Base-by-base conservation (phyloP, 768 basidiomycete species). In the Wakefieldia striispora region DNA sequence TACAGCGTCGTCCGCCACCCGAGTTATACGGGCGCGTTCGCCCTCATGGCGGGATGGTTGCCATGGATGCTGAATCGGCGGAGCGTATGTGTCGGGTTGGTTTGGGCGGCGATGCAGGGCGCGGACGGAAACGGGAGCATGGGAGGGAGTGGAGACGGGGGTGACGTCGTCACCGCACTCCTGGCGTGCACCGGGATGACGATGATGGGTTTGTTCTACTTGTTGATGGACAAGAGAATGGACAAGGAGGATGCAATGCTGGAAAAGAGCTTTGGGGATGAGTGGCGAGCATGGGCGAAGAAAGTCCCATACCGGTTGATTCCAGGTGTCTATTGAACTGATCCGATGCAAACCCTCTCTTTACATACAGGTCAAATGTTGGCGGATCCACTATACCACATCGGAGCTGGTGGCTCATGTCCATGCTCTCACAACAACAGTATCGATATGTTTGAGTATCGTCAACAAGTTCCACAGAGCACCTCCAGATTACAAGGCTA, bases 1-100 rank as follows among this genome's bases (percentile, higher is more conserved):
- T 69, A 70, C 50, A 8, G 52, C 10, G 12, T 61, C 44, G 62
- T 70, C 4, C 61, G 69, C 1, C 69, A 70, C 50, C 69, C 69
- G 6, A 60, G 59, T 17, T 69, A 70, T 36, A 57, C 56, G 1
- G 67, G 47, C 3, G 6, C 1, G 0, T 0, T 44, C 0, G 16
- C 3, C 7, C 16, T 53, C n/a, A 16, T 11, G 6, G 0, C 50
- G 0, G 63, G 64, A 0, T 33, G 35, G 31, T 0, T 50, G 0
- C 8, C 58, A 1, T 55, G 49, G 13, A 9, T 50, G 10, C 24
- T 60, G 16, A 55, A 56, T 20, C 44, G n/a, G 6, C 23, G 21
- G 3, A 45, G 23, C 3, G 42, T 37, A 16, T 44, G 45, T 17
- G 38, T 35, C 12, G 45, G 48, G 20, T 33, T 50, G 42, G 17